These are phyloP conservation scores for Athelia sp. DNA, from an alignment of 1,284 basidiomycete genomes.

Conservation along the genomic window DNA sequence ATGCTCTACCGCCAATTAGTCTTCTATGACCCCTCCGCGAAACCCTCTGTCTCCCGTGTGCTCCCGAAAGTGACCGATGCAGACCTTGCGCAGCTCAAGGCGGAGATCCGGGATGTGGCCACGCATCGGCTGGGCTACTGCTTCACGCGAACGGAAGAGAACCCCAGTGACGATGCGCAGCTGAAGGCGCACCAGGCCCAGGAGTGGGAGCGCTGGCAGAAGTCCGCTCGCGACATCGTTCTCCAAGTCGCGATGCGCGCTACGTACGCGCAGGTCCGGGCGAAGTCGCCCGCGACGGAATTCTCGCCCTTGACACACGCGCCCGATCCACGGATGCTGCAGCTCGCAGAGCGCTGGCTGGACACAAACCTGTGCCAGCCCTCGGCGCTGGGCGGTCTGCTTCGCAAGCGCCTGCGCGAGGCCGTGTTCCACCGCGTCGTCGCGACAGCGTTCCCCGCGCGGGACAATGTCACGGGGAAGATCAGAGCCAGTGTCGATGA, in stretches of 20 bases:
- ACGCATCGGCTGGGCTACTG: slow-evolving; percentile 55
- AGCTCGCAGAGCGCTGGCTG: slow-evolving; percentile 60
- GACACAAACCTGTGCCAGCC: slow-evolving; percentile 52
- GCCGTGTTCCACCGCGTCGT: slow-evolving; percentile 61
- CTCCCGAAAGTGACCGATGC: slow-evolving; percentile 33
- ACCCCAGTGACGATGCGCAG: slow-evolving; percentile 19
- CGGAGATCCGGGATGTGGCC: slow-evolving; percentile 74
- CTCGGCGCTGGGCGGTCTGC: slow-evolving; percentile 51
- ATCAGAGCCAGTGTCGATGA: slow-evolving; percentile 12
- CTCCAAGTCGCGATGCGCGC: slow-evolving; percentile 66
- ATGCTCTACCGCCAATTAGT: slow-evolving; percentile 76
- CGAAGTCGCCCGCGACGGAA: slow-evolving; percentile 10
- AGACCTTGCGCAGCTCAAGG: slow-evolving; percentile 60
- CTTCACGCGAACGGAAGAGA: slow-evolving; percentile 28
- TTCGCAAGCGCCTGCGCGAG: slow-evolving; percentile 58
- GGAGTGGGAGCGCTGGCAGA: slow-evolving; percentile 41
- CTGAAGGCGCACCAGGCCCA: slow-evolving; percentile 19
- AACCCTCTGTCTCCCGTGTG: slow-evolving; percentile 16
- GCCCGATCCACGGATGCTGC: slow-evolving; percentile 47
- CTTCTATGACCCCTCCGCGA: slow-evolving; percentile 34
- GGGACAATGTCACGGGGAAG: slow-evolving; percentile 27
- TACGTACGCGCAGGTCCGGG: slow-evolving; percentile 30
- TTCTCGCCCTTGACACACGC: slow-evolving; percentile 19
- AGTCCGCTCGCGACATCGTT: slow-evolving; percentile 52
- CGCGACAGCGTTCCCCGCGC: slow-evolving; percentile 41